Conservation (phyloP, 1,284 basidiomycete species). For the Bondarzewia mesenterica region DNA sequence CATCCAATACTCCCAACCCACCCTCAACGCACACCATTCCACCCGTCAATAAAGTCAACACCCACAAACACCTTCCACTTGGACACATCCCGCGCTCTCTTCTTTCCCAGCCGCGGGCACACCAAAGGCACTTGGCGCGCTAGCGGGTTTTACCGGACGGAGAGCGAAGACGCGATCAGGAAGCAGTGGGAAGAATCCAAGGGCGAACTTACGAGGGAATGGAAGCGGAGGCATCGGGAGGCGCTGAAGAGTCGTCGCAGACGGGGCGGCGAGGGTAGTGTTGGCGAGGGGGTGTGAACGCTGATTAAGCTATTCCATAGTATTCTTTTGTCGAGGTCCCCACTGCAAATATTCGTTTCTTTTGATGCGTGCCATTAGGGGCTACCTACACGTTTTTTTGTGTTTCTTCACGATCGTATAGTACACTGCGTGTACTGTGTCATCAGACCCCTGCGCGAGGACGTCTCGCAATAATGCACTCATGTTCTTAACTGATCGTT, state of each 20-base stretch:
- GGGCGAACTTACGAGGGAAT: constrained; percentile 65
- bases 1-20: background rate
- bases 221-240: constrained; percentile 75
- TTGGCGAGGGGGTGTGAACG: background rate
- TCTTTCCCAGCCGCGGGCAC: constrained; percentile 41
- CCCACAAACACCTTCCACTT: constrained; percentile 15
- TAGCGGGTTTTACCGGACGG: constrained; percentile 40
- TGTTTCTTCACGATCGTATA: too few relatives aligned
- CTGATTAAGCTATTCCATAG: too few relatives aligned
- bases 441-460: too few relatives aligned
- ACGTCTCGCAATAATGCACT: too few relatives aligned
- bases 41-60: background rate
- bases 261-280: constrained; percentile 27
- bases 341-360: too few relatives aligned
- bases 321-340: too few relatives aligned
- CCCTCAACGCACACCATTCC: constrained; percentile 7
- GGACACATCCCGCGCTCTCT: constrained; percentile 47
- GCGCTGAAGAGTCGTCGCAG: constrained; percentile 57
- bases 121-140: constrained; percentile 9
- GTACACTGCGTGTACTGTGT: too few relatives aligned
- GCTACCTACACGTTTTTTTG: too few relatives aligned
- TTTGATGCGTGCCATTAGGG: too few relatives aligned
- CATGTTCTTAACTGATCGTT: too few relatives aligned
- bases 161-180: constrained; percentile 55
- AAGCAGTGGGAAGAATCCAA: constrained; percentile 66